Base-by-base conservation (phyloP, 2,329 filamentous ascomycete genomes). In the Botrytis porri region DNA sequence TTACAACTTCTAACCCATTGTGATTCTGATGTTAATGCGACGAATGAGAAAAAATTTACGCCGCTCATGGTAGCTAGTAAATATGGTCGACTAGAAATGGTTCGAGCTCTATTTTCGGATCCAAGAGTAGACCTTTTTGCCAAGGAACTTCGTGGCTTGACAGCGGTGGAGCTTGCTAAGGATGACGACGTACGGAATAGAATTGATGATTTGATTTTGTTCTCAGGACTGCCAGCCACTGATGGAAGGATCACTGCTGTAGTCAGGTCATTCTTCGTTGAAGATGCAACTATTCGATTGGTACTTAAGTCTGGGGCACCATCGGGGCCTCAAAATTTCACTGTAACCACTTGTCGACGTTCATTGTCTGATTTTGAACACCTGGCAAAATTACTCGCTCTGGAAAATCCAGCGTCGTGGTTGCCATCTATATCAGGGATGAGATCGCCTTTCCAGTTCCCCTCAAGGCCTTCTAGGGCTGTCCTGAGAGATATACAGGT, bases 1-100 rank as follows among this genome's bases (percentile, higher is more conserved):
- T 80, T 90, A 71, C 88, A 89, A 74, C 92, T 98, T 59, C 85
- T 99, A 51, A 88, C 92, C 72, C 88, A 91, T 74, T 97, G 95
- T 82, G 96, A 99, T 77, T 92, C 94, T n/a, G 94, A 99, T 80
- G 93, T 95, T 72, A 99, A 99, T 82, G 95, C 95, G 14, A 92
- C 91, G 14, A 99, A 99, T 80, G 95, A 98, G 78, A 97, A 94
- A 83, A 92, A 89, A 65, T 98, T 99, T 80, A 99, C 97, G 0
- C 91, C 96, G 2, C 85, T 99, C 73, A 99, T 99, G 96, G 92
- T 99, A 75, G 95, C 95, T 12, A 98, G 95, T 87, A 99, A 99
- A 82, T 99, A 98, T 80, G 96, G 96, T 48, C 89, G 96, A 75
- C 92, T 97, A 71, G 96, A 98, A 78, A 93, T 97, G 86, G 95